Conservation (phyloP, 2,329 filamentous ascomycete species). For the Aspergillus sp. region DNA sequence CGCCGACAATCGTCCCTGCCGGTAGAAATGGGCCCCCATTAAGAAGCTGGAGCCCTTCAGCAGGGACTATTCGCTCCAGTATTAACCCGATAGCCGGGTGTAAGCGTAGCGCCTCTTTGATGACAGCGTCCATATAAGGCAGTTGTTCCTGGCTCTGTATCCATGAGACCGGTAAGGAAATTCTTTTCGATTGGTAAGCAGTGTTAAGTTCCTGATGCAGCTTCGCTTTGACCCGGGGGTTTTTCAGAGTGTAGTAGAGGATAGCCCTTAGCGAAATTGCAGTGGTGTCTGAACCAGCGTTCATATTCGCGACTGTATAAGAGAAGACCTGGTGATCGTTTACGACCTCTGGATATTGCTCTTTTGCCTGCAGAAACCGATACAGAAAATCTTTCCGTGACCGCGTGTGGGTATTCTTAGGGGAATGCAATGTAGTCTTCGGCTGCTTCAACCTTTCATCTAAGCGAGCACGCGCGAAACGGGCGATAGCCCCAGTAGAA, state of each 20-base stretch:
- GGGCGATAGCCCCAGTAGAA: too few species aligned
- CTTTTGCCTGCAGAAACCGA: too few species aligned
- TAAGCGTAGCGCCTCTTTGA: constrained; percentile 75
- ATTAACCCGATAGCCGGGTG: constrained; percentile 72
- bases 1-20: constrained; percentile 39
- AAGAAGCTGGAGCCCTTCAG: constrained; percentile 53
- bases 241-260: background rate
- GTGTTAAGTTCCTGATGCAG: constrained; percentile 56
- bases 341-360: too few species aligned
- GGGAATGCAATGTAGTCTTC: too few species aligned
- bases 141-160: constrained; percentile 60
- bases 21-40: background rate
- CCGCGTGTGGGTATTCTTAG: too few species aligned
- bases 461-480: too few species aligned
- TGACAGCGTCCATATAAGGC: constrained; percentile 72
- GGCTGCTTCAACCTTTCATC: too few species aligned
- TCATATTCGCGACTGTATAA: background rate
- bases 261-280: background rate
- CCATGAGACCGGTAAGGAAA: constrained; percentile 64
- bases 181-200: constrained; percentile 53
- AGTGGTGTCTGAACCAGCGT: background rate
- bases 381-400: too few species aligned
- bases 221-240: constrained; percentile 10
- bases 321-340: too few species aligned
- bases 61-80: constrained; percentile 70